These are phyloP conservation scores for Citrus mangshanensis DNA, from an alignment of 345 rosid genomes.

Conservation along the genomic window DNA sequence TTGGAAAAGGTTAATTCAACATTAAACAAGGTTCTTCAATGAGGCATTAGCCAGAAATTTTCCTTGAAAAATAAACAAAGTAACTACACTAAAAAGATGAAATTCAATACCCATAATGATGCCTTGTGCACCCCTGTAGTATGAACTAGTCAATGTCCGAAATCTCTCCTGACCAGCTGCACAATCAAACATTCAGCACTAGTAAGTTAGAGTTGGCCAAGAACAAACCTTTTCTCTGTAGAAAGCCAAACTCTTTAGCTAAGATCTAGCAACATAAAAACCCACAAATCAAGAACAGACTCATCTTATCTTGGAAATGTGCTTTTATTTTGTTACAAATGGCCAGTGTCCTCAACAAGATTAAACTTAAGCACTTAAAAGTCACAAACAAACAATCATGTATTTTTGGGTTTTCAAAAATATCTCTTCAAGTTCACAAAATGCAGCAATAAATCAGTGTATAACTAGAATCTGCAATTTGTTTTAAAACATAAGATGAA, in stretches of 20 bases:
- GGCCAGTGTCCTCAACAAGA: not conserved
- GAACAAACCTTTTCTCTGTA: not conserved
- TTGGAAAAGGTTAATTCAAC: not conserved
- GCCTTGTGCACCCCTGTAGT: slow-evolving; percentile 52
- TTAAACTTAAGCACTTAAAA: not conserved
- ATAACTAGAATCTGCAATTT: not conserved
- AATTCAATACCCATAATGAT: slow-evolving; percentile 36
- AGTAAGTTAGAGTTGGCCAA: not conserved
- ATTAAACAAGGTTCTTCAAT: not conserved
- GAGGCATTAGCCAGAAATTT: not conserved
- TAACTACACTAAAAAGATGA: not conserved
- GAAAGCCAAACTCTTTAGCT: not conserved
- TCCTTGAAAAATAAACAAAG: not conserved
- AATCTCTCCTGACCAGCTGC: slow-evolving; percentile 61
- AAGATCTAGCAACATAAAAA: not conserved
- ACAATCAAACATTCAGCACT: slow-evolving; percentile 5
- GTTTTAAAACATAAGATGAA: not conserved
- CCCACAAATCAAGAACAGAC: not conserved
- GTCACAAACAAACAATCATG: not conserved
- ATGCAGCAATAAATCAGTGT: not conserved
- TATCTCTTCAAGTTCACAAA: not conserved
- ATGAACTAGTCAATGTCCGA: slow-evolving; percentile 53
- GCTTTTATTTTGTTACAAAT: not conserved
- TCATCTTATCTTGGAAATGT: not conserved
- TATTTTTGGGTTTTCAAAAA: not conserved